Base-by-base conservation (phyloP, 1,139 yeast genomes). In the Yamadazyma aaseri region DNA sequence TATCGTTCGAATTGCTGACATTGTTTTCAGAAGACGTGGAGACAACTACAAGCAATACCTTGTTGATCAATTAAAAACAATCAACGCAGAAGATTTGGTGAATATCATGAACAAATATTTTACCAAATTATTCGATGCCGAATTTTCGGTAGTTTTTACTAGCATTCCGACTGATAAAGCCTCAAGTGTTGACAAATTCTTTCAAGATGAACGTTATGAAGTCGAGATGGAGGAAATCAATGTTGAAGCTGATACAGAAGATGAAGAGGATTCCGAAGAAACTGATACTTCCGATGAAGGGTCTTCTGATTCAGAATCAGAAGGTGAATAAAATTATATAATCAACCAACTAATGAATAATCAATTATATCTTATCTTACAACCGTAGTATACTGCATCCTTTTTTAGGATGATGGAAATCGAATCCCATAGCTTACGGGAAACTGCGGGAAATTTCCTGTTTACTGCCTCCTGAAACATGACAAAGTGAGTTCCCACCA, bases 121-220 rank as follows among this genome's bases (percentile, higher is more conserved):
- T 55, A 60, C 68, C 14, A 75, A 79, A 4, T 47, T 90, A 38
- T 90, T 90, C 55, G 71, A 76, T 25, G 47, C 79, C 3, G 51
- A 63, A 0, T 58, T 58, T 2, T 79, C 94, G 4, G 63, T 75
- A 29, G 71, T 85, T 6, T 89, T 87, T 51, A 64, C 82, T 7
- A 79, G 90, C 46, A 74, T 92, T 38, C 89, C 92, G 43, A 82
- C 92, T 4, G 65, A 80, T 1, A 82, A 81, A 50, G 56, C 65
- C 2, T 76, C 66, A 1, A 64, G 61, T 5, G 63, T 86, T 38
- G 58, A 60, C 26, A 55, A 54, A 12, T 78, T 71, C 37, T 75
- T 89, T 40, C 53, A 50, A 13, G 49, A 50, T 1, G 62, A 64
- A 29, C 95, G 95, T 0, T 90, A 84, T 51, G 56, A 60, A 0